A percentile compares a stretch with the other conserved stretches of the same genome.
phyloP scores from a whole-genome alignment of 2,329 filamentous ascomycete genomes.

The Hyphodiscus sp. region DNA sequence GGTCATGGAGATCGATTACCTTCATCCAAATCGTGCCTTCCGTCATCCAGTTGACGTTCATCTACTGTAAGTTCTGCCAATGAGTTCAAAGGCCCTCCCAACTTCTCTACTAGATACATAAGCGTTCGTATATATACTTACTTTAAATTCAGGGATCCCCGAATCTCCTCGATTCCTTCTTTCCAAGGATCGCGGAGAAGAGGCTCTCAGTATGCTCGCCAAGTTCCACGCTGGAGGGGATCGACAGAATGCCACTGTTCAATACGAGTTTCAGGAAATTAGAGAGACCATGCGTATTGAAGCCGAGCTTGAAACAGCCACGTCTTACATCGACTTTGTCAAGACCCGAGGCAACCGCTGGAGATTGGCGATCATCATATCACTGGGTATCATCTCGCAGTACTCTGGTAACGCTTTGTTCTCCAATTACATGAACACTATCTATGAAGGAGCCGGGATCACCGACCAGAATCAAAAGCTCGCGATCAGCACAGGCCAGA shows the following conservation, averaged over 20 bases:
- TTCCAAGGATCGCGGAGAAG: neutral
- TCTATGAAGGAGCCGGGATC: slow-evolving; percentile 33
- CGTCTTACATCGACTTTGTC: neutral
- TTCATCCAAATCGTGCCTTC: slow-evolving; percentile 53
- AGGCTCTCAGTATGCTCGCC: neutral
- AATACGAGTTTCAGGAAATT: neutral
- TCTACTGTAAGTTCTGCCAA: neutral
- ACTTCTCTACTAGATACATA: neutral
- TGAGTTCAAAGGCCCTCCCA: neutral
- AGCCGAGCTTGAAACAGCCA: neutral
- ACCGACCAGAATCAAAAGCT: slow-evolving; percentile 20
- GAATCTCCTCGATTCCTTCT: neutral
- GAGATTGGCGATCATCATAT: neutral
- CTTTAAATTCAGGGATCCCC: neutral
- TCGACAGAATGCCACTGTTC: neutral
- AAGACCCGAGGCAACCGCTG: neutral
- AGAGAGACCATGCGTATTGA: neutral
- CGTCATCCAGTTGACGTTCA: neutral
- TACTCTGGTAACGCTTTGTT: slow-evolving; percentile 1
- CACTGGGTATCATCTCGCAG: neutral
- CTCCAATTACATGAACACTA: slow-evolving; percentile 34
- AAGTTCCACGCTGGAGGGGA: neutral
- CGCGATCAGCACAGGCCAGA: neutral
- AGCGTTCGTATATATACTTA: neutral
- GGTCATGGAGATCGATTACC: slow-evolving; percentile 61